phyloP scores from a whole-genome alignment of 306 rosid species.

The Vicia faba region DNA sequence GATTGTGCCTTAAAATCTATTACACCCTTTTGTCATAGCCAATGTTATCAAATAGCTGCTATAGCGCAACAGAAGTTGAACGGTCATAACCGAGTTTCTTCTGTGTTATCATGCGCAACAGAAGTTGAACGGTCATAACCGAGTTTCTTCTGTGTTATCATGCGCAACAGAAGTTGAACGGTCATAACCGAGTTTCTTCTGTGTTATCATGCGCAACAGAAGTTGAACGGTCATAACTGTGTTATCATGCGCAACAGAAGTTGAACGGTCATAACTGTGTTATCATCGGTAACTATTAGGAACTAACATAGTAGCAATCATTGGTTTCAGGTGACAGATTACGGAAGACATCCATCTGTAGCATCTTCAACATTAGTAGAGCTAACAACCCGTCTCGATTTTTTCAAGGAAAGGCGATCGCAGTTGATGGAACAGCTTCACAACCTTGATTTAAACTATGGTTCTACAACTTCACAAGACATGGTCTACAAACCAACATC shows the following conservation, averaged over 20 bases:
- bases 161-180: too few species aligned
- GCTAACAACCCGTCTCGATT: conserved; percentile 93
- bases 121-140: too few species aligned
- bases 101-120: background rate
- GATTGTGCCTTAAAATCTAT: conserved; percentile 1
- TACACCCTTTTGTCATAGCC: background rate
- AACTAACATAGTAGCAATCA: conserved; percentile 28
- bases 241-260: background rate
- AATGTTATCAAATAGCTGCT: background rate
- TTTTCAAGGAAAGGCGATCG: conserved; percentile 98
- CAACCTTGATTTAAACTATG: conserved; percentile 92
- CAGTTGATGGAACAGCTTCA: conserved; percentile 99
- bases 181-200: too few species aligned
- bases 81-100: background rate
- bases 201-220: too few species aligned
- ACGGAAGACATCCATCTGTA: conserved; percentile 69
- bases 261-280: background rate
- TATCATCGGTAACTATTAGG: background rate
- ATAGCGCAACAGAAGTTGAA: background rate
- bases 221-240: background rate
- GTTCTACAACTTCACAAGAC: conserved; percentile 74
- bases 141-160: too few species aligned
- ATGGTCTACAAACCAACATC: conserved; percentile 78
- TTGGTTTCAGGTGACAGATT: conserved; percentile 64
- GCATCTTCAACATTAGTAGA: conserved; percentile 93